phyloP scores from a whole-genome alignment of 2,329 filamentous ascomycete genomes.

The Penicillium sp. region DNA sequence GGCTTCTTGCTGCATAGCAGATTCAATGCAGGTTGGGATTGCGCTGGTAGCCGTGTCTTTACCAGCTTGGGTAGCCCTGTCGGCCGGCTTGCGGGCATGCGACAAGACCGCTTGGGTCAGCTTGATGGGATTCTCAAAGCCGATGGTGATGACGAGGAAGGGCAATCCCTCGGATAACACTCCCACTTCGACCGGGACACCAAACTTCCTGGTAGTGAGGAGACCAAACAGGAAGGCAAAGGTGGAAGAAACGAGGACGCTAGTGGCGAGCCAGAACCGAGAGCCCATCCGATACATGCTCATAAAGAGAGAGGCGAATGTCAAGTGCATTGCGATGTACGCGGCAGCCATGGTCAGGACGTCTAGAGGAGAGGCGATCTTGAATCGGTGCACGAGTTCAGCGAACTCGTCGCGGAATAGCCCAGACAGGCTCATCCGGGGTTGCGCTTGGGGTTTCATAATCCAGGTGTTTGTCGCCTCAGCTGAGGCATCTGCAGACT shows the following conservation, averaged over 20 bases:
- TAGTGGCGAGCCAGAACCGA: conserved; percentile 94
- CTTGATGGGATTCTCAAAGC: conserved; percentile 97
- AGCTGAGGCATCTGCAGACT: no score
- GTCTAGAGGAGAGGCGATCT: conserved; percentile 94
- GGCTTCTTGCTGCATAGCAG: conserved; percentile 88
- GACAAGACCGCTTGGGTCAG: conserved; percentile 88
- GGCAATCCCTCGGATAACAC: conserved; percentile 92
- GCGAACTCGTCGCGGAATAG: background rate
- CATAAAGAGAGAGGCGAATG: conserved; percentile 94
- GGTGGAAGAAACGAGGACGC: conserved; percentile 85
- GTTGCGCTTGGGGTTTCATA: background rate
- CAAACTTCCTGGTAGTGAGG: conserved; percentile 87
- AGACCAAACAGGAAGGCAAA: conserved; percentile 96
- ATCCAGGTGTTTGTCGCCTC: background rate
- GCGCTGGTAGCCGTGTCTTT: conserved; percentile 58
- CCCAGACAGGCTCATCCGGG: background rate
- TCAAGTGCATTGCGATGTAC: conserved; percentile 96
- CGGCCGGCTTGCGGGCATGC: conserved; percentile 67
- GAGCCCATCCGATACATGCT: conserved; percentile 96
- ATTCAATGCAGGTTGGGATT: conserved; percentile 88
- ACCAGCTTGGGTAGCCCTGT: conserved; percentile 28
- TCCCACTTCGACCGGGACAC: conserved; percentile 90
- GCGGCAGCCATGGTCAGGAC: conserved; percentile 97
- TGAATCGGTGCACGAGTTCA: background rate
- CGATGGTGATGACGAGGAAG: conserved; percentile 97